Percentiles rank a stretch among this genome's conserved stretches.
These are phyloP conservation scores for Paraurostyla sp. DNA, from an alignment of 73 alveolate species.

Conservation along the genomic window DNA sequence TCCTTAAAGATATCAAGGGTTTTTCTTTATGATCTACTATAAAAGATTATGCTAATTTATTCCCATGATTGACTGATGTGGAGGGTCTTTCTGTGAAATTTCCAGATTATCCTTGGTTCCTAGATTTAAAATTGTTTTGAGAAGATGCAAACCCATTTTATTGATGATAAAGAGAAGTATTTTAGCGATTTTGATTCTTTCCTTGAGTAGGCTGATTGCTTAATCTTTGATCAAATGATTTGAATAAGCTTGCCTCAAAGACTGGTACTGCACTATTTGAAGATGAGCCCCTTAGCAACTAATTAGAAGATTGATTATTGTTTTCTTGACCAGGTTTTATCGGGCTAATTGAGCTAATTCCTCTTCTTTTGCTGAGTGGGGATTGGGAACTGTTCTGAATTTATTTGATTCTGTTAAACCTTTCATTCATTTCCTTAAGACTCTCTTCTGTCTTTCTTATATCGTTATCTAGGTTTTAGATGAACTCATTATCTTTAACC, in stretches of 20 bases:
- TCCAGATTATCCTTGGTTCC: neutral
- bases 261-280: constrained; percentile 19
- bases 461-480: constrained; percentile 27
- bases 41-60: constrained; percentile 10
- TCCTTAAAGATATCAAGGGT: constrained; percentile 20
- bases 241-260: constrained; percentile 31
- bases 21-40: constrained; percentile 38
- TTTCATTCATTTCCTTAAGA: constrained; percentile 49
- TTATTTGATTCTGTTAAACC: constrained; percentile 31
- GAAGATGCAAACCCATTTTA: too few species aligned
- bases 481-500: constrained; percentile 36
- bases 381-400: constrained; percentile 15
- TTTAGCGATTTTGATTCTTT: neutral
- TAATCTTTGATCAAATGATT: constrained; percentile 30
- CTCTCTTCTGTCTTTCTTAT: constrained; percentile 50
- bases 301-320: neutral
- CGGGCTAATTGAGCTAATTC: constrained; percentile 6
- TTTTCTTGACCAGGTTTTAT: neutral
- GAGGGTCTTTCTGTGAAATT: constrained; percentile 22
- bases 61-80: neutral
- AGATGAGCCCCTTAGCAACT: neutral
- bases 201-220: neutral
- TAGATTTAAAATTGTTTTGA: neutral
- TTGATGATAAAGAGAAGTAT: too few species aligned
- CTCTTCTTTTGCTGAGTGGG: constrained; percentile 33